Evolutionary conservation across 192 early-diverging fungal genomes (phyloP), one percentile per base, ranked within the genome.

Genomic region (Cladochytrium replicatum): DNA sequence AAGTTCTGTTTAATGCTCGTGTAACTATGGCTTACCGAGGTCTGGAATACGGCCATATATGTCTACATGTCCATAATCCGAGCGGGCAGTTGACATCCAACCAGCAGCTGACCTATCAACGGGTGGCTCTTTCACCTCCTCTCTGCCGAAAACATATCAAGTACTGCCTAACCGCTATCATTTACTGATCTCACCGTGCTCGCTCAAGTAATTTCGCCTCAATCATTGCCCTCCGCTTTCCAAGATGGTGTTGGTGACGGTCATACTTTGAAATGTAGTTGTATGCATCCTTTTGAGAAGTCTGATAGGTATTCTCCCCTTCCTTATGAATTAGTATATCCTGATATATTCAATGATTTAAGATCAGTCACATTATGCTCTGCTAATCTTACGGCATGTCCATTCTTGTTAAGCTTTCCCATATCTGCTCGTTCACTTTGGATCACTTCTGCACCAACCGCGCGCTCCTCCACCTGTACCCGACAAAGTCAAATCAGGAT

Each of bases 401-500:
- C 67, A 2, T 43, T 43, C 27, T 63, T 65, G 37, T 53, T 63
- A 31, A 74, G 25, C 8, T 28, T 23, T 2, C 43, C 58, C 23
- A 68, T 53, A 40, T 63, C 48, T 5, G 34, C 13, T 9, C 67
- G 54, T 50, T 69, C 67, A 17, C 13, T 37, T 9, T 60, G 43
- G n/a, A 59, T n/a, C 26, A 66, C 60, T 39, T 49, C 43, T 32
- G 46, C 54, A 11, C 51, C 56, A 1, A 72, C 60, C 13, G 74
- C 74, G 3, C 74, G 58, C 40, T 77, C 74, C 46, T 77, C 74
- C 2, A 74, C n/a, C n/a, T n/a, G n/a, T n/a, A n/a, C n/a, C n/a
- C n/a, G n/a, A n/a, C n/a, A n/a, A n/a, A n/a, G n/a, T n/a, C n/a
- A n/a, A n/a, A n/a, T n/a, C n/a, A n/a, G n/a, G n/a, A n/a, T n/a